Evolutionary conservation across 345 rosid species (phyloP).

Genomic region (Eucalyptus pauciflora): DNA sequence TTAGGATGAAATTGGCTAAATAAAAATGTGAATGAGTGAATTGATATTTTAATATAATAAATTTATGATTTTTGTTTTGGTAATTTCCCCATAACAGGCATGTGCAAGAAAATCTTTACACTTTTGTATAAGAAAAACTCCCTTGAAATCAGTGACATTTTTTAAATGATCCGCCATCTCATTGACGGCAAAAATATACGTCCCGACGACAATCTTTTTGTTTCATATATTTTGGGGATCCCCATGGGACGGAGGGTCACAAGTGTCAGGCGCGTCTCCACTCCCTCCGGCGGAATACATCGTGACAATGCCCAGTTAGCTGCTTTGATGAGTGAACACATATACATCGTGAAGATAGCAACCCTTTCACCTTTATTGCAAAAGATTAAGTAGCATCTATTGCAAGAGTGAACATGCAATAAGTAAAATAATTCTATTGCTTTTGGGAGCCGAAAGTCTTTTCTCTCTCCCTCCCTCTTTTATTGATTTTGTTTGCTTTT

Average conservation of each 20-base stretch:
- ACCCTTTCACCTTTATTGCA: neutral
- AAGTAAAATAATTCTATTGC: no score
- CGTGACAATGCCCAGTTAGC: neutral
- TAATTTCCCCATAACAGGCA: no score
- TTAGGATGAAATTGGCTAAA: no score
- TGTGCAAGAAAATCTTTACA: no score
- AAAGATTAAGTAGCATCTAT: neutral
- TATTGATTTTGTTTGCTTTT: neutral
- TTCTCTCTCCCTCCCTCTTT: neutral
- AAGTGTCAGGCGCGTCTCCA: neutral
- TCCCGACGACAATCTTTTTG: neutral
- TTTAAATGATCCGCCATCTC: neutral
- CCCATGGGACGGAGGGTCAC: neutral
- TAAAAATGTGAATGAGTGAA: no score
- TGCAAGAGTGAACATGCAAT: neutral
- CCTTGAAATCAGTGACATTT: neutral
- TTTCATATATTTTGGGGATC: neutral
- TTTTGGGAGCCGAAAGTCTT: neutral
- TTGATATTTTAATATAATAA: no score
- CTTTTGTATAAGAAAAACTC: neutral
- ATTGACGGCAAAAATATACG: neutral
- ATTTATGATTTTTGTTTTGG: no score
- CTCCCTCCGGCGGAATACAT: neutral
- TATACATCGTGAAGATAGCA: neutral
- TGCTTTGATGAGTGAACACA: neutral